Base-by-base conservation (phyloP, 495 filamentous ascomycete genomes). In the Penicillium flavigenum region DNA sequence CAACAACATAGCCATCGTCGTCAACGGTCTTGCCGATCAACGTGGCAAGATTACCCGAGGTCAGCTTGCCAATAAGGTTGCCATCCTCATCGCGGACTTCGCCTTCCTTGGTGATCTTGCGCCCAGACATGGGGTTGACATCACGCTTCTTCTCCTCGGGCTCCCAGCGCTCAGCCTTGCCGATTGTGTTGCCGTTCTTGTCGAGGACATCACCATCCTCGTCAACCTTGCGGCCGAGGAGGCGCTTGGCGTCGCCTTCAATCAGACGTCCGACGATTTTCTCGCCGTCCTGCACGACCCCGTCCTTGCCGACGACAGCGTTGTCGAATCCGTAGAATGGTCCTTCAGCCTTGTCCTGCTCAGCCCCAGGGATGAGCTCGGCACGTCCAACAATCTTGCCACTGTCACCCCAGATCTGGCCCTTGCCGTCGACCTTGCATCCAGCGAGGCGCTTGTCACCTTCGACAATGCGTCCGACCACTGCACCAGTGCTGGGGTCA, bases 141-240 rank as follows among this genome's bases (percentile, higher is more conserved):
- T 73, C 66, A 52, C 82, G 83, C 71, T 88, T 79, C 63, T 89
- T 86, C 76, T 86, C 83, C 57, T 89, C 86, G 8, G 89, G 88
- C 57, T 87, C 83, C 88, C 88, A 94, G 42, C 91, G 82, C 71
- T 93, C 89, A 24, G 90, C 90, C 54, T 86, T 84, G 39, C 91
- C 91, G 16, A 96, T 80, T 32, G 79, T 78, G 70, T 96, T 96
- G 59, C 91, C 91, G 62, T 89, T 88, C 74, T 83, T 86, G 75
- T 95, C 91, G 46, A 85, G 71, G 22, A 96, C 81, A 56, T 96
- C 90, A 27, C 91, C 91, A 58, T 94, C 89, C 55, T 89, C 86
- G 62, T 96, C 91, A 27, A 94, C 89, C 10, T 76, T 73, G 58
- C 90, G 88, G 17, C 91, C 91, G 27, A 84, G 76, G 3, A 96